Base-by-base conservation (phyloP, 1,284 basidiomycete species). In the Fomitopsis palustris region DNA sequence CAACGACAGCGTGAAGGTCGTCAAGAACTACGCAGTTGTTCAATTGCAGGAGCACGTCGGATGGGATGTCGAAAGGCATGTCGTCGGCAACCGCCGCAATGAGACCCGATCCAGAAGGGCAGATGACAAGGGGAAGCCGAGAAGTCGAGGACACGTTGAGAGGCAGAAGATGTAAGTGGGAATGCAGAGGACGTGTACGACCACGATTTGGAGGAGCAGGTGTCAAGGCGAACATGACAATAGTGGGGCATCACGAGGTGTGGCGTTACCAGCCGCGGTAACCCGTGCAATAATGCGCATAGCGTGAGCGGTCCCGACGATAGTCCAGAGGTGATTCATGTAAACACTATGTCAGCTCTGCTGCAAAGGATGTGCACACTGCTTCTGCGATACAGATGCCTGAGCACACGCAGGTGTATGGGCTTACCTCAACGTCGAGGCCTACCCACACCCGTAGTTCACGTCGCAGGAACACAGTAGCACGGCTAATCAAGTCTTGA, bases 381-480 rank as follows among this genome's bases (percentile, higher is more conserved):
- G 9, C 37, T 47, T 31, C 41, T 23, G 21, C 23, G 17, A 49
- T 29, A 21, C 23, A 23, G 54, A 31, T 35, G 42, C 10, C 41
- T 31, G 19, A 29, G 25, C 17, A 37, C 21, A 33, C 17, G 17
- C 45, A 16, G n/a, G 33, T 23, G 49, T 9, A 39, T 54, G 17
- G 47, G 72, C 82, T 62, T 61, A 89, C 91, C 80, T 95, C 92
- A 7, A 94, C 85, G 69, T 95, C 93, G 17, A 92, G 74, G 67
- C 86, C 83, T 16, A 83, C 79, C 93, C 93, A 96, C 2, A 95
- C 87, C 47, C 84, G 84, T 45, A 96, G 75, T 70, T 96, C 94
- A 42, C 94, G 81, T 38, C 92, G 79, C n/a, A 96, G 72, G 68
- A 95, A 96, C 12, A 80, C 79, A 0, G 86, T 92, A 19, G 91